Evolutionary conservation across 169 alveolate species (phyloP), one percentile per base, ranked within the genome.

Genomic region (Pseudocohnilembus persalinus): DNA sequence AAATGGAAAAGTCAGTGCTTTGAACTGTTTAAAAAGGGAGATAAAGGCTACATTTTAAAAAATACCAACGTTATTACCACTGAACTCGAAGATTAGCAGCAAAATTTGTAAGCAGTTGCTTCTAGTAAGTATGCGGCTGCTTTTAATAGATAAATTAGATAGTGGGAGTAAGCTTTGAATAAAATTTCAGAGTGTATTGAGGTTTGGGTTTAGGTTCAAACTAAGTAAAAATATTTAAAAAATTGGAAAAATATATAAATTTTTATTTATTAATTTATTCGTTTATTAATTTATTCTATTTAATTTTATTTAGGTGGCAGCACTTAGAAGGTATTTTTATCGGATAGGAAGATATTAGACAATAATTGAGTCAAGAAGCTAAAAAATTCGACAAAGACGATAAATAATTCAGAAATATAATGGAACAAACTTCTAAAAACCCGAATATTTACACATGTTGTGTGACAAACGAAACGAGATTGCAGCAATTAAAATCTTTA

Each of bases 361-460:
- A 95, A 92, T 96, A 97, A 92, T 91, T 98, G 74, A 97, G 97
- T n/a, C 98, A 98, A 86, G 98, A 97, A 92, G 98, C 98, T 25
- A 97, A 98, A 90, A 97, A 95, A 88, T 97, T 96, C 89, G 98
- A 93, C 81, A 92, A 92, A 77, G 95, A 95, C 33, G 97, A 97
- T 86, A 94, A 93, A 74, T 92, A 91, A 35, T 96, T 96, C 88
- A 94, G 91, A 83, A 94, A 95, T 82, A 93, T 97, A n/a, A 95
- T 97, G 99, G 96, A 95, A 28, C 83, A 86, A 29, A 95, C 97
- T 27, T 84, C 80, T 73, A 96, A 96, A 88, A 95, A 95, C 77
- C 97, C 98, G 25, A 94, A 93, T 79, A 96, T 94, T 29, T 80
- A 91, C 76, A 89, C 88, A 74, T 92, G 93, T 88, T 96, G 98